Evolutionary conservation across 495 filamentous ascomycete genomes (phyloP).

Genomic region (Xylaria acuta): DNA sequence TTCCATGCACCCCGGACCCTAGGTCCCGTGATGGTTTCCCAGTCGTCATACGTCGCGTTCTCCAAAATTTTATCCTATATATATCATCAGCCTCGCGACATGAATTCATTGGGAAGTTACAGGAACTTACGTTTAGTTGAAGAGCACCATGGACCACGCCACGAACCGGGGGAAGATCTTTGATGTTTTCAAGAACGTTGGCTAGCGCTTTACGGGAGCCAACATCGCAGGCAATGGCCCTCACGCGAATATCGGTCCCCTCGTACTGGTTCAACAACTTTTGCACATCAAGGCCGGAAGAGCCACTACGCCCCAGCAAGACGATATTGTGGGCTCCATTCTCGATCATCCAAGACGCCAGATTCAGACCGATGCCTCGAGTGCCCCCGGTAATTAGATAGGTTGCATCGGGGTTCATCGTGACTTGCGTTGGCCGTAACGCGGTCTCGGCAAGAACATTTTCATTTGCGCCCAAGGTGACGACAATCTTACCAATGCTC

Average conservation of each 20-base stretch:
- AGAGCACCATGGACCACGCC: constrained; percentile 42
- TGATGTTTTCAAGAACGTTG: constrained; percentile 27
- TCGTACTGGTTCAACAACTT: constrained; percentile 23
- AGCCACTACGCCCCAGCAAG: constrained; percentile 53
- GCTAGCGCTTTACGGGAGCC: constrained; percentile 24
- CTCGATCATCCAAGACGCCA: constrained; percentile 55
- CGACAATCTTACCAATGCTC: constrained; percentile 30
- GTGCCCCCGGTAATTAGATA: constrained; percentile 58
- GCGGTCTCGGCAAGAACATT: constrained; percentile 21
- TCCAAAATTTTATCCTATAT: constrained; percentile 20
- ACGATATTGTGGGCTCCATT: constrained; percentile 54
- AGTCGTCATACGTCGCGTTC: constrained; percentile 9
- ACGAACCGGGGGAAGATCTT: constrained; percentile 47
- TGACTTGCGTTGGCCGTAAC: neutral
- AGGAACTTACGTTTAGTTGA: constrained; percentile 8
- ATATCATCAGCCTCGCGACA: neutral
- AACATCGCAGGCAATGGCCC: constrained; percentile 42
- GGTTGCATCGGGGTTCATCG: constrained; percentile 43
- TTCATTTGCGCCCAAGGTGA: constrained; percentile 30
- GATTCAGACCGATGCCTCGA: constrained; percentile 51
- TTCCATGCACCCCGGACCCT: constrained; percentile 53
- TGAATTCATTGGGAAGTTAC: neutral
- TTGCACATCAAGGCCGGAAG: constrained; percentile 8
- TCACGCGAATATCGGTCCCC: constrained; percentile 15
- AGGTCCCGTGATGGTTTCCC: constrained; percentile 31